Conservation (phyloP, 2,329 filamentous ascomycete genomes). For the Pseudocercospora crystallina region DNA sequence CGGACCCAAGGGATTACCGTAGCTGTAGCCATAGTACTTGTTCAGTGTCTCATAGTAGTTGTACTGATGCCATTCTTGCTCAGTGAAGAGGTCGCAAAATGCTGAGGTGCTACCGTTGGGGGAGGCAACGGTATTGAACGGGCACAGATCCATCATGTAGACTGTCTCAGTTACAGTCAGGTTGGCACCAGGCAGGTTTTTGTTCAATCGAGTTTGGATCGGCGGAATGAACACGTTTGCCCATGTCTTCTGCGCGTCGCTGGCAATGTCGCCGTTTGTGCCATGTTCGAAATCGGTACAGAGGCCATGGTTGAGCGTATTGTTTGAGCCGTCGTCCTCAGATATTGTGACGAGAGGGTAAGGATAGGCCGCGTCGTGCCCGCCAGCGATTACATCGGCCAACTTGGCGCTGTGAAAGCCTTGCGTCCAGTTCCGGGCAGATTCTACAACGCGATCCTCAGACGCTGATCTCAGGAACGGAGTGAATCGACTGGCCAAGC, state of each 20-base stretch:
- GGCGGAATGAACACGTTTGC: conserved; percentile 62
- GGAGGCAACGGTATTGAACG: conserved; percentile 75
- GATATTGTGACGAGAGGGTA: conserved; percentile 66
- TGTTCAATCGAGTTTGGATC: conserved; percentile 69
- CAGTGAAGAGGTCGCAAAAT: conserved; percentile 75
- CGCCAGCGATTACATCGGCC: conserved; percentile 39
- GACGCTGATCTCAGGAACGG: conserved; percentile 74
- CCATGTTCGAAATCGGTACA: conserved; percentile 71
- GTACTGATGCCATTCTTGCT: conserved; percentile 77
- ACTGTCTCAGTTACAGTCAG: conserved; percentile 64
- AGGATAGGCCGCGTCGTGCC: conserved; percentile 46
- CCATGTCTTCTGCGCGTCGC: conserved; percentile 58
- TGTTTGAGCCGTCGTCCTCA: conserved; percentile 68
- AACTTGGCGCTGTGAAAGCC: conserved; percentile 66
- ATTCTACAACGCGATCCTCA: conserved; percentile 69
- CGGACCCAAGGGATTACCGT: conserved; percentile 74
- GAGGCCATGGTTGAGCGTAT: conserved; percentile 73
- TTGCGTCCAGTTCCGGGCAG: conserved; percentile 71
- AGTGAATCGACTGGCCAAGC: conserved; percentile 56
- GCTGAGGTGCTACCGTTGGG: conserved; percentile 57
- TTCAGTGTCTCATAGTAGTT: conserved; percentile 77
- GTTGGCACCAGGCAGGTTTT: conserved; percentile 65
- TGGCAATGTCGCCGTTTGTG: conserved; percentile 49
- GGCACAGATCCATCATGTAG: conserved; percentile 83
- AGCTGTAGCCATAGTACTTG: conserved; percentile 81